phyloP scores from a whole-genome alignment of 139 green algal species.

The Zygnema cylindricum region DNA sequence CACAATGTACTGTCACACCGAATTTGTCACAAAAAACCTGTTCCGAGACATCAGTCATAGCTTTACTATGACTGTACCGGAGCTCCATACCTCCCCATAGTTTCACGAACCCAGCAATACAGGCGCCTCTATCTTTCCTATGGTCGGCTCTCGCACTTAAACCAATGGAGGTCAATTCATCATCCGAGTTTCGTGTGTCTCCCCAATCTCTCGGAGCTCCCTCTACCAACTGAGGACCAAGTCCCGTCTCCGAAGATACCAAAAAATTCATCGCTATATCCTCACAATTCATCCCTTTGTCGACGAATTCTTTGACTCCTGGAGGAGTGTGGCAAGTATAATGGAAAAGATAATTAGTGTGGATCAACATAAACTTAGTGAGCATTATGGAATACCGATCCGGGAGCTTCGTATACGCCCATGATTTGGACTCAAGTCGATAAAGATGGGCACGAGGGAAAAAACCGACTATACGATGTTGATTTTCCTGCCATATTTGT shows the following conservation, averaged over 20 bases:
- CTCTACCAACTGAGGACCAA: constrained; percentile 49
- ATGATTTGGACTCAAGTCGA: background rate
- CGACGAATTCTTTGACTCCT: constrained; percentile 54
- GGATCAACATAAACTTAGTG: constrained; percentile 56
- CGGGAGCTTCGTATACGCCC: constrained; percentile 51
- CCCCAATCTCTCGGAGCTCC: constrained; percentile 52
- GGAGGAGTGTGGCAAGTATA: constrained; percentile 47
- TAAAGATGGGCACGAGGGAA: constrained; percentile 56
- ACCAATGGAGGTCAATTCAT: constrained; percentile 40
- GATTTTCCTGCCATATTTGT: constrained; percentile 44
- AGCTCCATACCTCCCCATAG: constrained; percentile 56
- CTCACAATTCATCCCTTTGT: constrained; percentile 54
- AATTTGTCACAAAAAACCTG: constrained; percentile 57
- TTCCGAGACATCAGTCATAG: constrained; percentile 34
- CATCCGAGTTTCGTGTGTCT: constrained; percentile 55
- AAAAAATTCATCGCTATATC: constrained; percentile 63
- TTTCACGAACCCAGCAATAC: constrained; percentile 37
- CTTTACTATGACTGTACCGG: constrained; percentile 53
- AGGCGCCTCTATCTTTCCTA: constrained; percentile 46
- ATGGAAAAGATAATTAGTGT: constrained; percentile 47
- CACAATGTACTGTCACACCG: constrained; percentile 45
- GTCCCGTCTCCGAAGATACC: constrained; percentile 4
- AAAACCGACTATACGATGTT: constrained; percentile 49
- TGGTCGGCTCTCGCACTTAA: constrained; percentile 44
- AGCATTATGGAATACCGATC: constrained; percentile 60